Conservation (phyloP, 768 basidiomycete species). For the Sporobolomyces roseus region DNA sequence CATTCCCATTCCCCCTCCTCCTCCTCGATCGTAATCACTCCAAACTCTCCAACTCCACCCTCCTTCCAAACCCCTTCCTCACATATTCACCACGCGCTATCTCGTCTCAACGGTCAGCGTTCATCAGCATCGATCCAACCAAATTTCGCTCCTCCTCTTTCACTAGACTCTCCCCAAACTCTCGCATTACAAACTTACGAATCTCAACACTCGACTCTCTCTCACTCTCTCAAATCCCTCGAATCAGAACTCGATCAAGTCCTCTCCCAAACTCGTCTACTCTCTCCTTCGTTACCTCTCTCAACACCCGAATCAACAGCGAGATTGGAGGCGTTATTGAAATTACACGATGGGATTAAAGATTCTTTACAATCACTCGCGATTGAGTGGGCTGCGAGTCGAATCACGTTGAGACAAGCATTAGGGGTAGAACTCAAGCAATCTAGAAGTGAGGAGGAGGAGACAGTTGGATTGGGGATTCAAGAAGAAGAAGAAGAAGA, state of each 20-base stretch:
- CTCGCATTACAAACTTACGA: too few relatives aligned
- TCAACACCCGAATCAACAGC: neutral
- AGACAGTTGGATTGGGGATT: neutral
- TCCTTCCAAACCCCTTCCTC: neutral
- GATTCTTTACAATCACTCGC: slow-evolving; percentile 3
- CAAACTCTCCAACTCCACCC: neutral
- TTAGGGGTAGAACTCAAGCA: neutral
- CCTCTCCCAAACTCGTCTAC: neutral
- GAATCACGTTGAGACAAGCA: neutral
- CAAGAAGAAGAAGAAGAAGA: neutral
- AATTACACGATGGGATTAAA: slow-evolving; percentile 10
- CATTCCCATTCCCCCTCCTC: neutral
- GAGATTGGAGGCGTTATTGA: neutral
- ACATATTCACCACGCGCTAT: neutral
- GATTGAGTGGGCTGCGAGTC: slow-evolving; percentile 6
- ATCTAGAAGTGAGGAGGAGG: neutral
- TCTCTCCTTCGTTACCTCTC: neutral
- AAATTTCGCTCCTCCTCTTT: neutral
- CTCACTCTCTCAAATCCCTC: slow-evolving; percentile 1
- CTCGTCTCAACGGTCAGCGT: neutral
- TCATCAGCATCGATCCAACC: neutral
- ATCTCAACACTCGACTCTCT: too few relatives aligned
- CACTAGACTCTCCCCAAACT: too few relatives aligned
- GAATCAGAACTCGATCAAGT: neutral
- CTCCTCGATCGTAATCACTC: neutral